These are phyloP conservation scores for Aspergillus brasiliensis DNA, from an alignment of 2,329 filamentous ascomycete species.

Conservation along the genomic window DNA sequence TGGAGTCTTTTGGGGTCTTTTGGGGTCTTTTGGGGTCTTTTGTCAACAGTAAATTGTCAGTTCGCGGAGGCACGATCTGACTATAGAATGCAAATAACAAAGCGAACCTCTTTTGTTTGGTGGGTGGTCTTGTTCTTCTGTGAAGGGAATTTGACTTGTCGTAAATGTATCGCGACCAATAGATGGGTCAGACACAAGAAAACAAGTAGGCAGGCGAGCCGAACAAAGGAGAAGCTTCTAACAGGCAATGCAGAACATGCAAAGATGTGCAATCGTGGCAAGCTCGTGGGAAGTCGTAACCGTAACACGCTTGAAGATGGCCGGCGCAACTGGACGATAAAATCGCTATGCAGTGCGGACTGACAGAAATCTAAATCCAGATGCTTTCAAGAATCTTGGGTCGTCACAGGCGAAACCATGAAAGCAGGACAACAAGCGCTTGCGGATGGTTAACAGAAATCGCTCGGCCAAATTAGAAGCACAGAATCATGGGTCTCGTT, in stretches of 20 bases:
- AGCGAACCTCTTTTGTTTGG: background rate
- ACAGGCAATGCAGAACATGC: constrained; percentile 29
- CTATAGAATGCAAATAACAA: constrained; percentile 11
- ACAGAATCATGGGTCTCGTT: constrained; percentile 45
- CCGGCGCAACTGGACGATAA: constrained; percentile 20
- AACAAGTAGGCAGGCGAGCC: constrained; percentile 6
- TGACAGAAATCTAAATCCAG: constrained; percentile 28
- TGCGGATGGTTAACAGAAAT: constrained; percentile 24
- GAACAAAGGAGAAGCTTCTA: constrained; percentile 19
- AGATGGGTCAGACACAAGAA: background rate
- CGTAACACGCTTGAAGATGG: constrained; percentile 30
- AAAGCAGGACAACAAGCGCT: constrained; percentile 17
- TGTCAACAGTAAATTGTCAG: background rate
- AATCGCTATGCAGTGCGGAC: constrained; percentile 23
- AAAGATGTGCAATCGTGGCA: constrained; percentile 31
- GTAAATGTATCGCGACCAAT: constrained; percentile 6
- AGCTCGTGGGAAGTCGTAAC: constrained; percentile 38
- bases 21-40: constrained; percentile 2
- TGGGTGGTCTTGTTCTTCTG: constrained; percentile 4
- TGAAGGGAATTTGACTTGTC: constrained; percentile 6
- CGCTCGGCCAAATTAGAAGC: constrained; percentile 33
- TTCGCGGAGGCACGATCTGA: background rate
- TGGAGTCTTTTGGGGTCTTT: constrained; percentile 3
- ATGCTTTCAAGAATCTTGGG: constrained; percentile 18
- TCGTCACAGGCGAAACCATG: constrained; percentile 17